Percentiles rank a stretch among this genome's conserved stretches.
Conservation (phyloP, 179 eudicot species). For the Beta macrorhiza region DNA sequence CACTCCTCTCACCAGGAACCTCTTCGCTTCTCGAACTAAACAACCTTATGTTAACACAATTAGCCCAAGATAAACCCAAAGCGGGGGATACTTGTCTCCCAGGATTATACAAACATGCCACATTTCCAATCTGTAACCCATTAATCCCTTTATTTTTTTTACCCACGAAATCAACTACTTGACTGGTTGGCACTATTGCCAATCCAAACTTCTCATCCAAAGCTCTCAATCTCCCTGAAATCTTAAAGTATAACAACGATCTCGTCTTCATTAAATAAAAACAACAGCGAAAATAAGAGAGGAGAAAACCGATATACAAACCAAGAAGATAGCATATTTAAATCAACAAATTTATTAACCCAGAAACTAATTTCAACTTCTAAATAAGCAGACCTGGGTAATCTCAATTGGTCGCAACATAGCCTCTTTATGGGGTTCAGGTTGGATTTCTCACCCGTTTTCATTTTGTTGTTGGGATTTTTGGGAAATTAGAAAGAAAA, state of each 20-base stretch:
- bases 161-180: constrained; percentile 72
- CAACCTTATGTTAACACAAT: constrained; percentile 77
- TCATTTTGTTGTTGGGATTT: no score
- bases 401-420: no score
- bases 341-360: no score
- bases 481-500: no score
- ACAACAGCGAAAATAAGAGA: no score
- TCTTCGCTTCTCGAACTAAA: constrained; percentile 69
- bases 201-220: constrained; percentile 60
- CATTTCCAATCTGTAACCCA: constrained; percentile 63
- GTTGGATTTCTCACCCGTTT: no score
- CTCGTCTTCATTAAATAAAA: constrained; percentile 41
- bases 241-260: constrained; percentile 63
- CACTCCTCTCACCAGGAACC: constrained; percentile 34
- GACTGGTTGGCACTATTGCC: constrained; percentile 76
- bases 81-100: constrained; percentile 86
- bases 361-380: no score
- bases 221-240: constrained; percentile 54
- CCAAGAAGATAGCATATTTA: no score
- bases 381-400: no score
- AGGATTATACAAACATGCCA: constrained; percentile 50
- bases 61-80: constrained; percentile 89
- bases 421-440: no score
- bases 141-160: constrained; percentile 31
- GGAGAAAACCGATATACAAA: no score